These are phyloP conservation scores for Podospora comata DNA, from an alignment of 495 filamentous ascomycete species.

Conservation along the genomic window DNA sequence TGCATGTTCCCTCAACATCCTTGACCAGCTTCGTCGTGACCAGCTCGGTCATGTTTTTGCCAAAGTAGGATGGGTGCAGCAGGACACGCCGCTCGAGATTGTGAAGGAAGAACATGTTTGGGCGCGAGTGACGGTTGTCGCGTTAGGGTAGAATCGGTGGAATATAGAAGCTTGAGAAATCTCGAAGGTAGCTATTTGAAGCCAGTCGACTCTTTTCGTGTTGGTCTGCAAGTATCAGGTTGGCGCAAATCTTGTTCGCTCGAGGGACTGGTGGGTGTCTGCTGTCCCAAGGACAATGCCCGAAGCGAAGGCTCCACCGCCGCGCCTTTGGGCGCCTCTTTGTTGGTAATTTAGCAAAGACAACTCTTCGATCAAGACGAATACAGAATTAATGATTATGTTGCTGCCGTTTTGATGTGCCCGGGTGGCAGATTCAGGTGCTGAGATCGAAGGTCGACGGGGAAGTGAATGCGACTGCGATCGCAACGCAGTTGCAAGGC, in stretches of 20 bases:
- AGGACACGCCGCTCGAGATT: constrained; percentile 89
- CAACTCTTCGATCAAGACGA: background rate
- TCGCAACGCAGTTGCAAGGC: background rate
- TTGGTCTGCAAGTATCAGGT: background rate
- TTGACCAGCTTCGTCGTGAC: constrained; percentile 80
- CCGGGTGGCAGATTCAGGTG: background rate
- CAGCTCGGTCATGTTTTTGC: constrained; percentile 82
- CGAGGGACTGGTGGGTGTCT: too few species aligned
- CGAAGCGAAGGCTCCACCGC: too few species aligned
- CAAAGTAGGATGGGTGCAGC: constrained; percentile 95
- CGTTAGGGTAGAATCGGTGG: background rate
- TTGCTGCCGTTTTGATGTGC: background rate
- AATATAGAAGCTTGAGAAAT: background rate
- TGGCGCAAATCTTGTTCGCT: background rate
- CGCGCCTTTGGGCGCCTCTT: background rate
- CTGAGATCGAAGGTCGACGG: background rate
- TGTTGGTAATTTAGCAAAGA: background rate
- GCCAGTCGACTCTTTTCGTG: background rate
- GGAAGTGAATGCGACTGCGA: background rate
- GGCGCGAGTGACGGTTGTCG: background rate
- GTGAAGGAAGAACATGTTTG: constrained; percentile 92
- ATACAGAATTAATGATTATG: background rate
- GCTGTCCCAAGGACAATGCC: too few species aligned
- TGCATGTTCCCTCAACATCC: constrained; percentile 91
- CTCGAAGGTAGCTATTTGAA: background rate